These are phyloP conservation scores for Pittosporum tobira DNA, from an alignment of 129 eudicot species.

Conservation along the genomic window DNA sequence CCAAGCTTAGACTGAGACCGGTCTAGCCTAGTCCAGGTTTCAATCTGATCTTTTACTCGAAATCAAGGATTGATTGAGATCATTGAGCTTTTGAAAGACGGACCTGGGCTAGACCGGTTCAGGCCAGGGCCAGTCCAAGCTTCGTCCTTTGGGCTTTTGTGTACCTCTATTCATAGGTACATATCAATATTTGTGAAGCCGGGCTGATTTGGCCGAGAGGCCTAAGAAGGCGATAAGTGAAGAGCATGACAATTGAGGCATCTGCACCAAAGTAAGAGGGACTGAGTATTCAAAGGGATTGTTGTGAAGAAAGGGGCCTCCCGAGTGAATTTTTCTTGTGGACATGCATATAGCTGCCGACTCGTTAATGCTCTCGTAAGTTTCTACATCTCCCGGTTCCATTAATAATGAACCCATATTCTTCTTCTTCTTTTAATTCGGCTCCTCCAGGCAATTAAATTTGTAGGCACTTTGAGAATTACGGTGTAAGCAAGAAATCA, in stretches of 20 bases:
- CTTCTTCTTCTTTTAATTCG: background rate
- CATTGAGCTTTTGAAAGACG: too few relatives aligned
- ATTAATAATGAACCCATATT: background rate
- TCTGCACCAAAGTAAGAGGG: background rate
- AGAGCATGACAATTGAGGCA: background rate
- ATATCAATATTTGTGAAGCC: background rate
- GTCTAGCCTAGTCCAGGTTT: too few relatives aligned
- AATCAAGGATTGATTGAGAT: too few relatives aligned
- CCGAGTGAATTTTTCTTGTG: background rate
- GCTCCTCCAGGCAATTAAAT: background rate
- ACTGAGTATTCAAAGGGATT: background rate
- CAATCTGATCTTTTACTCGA: too few relatives aligned
- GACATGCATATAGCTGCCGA: background rate
- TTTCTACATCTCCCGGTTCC: background rate
- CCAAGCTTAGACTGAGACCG: too few relatives aligned
- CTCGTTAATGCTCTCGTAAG: background rate
- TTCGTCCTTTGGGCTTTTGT: too few relatives aligned
- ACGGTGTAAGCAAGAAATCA: too few relatives aligned
- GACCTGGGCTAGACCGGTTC: too few relatives aligned
- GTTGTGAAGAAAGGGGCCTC: background rate
- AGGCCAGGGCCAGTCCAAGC: too few relatives aligned
- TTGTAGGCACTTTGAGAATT: too few relatives aligned
- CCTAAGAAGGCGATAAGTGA: slow-evolving; percentile 1
- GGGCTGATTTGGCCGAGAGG: slow-evolving; percentile 1
- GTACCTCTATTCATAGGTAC: too few relatives aligned